Evolutionary conservation across 495 filamentous ascomycete genomes (phyloP).

Genomic region (Aspergillus sclerotiicarbonarius): DNA sequence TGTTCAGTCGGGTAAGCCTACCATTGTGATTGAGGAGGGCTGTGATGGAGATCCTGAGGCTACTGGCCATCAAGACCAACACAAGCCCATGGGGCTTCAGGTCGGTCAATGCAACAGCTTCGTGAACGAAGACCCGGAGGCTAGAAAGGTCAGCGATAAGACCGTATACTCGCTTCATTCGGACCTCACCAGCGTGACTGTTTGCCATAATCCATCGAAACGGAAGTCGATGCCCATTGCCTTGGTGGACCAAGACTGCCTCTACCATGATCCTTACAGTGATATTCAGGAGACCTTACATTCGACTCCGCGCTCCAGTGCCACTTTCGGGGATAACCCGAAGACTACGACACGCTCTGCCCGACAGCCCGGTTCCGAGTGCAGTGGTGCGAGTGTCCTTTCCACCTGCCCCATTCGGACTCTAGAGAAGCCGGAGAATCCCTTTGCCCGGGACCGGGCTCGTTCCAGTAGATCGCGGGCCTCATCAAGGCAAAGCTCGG

Average conservation of each 20-base stretch:
- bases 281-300: slow-evolving; percentile 12
- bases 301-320: slow-evolving; percentile 14
- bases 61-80: not conserved
- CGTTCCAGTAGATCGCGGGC: slow-evolving; percentile 4
- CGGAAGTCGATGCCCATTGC: slow-evolving; percentile 21
- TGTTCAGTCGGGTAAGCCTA: not conserved
- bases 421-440: slow-evolving; percentile 7
- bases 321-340: slow-evolving; percentile 26
- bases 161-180: slow-evolving; percentile 32
- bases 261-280: slow-evolving; percentile 19
- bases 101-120: slow-evolving; percentile 1
- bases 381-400: not conserved
- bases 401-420: not conserved
- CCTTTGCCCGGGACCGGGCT: slow-evolving; percentile 6
- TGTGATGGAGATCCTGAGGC: not conserved
- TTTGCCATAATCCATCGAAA: slow-evolving; percentile 30
- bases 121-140: slow-evolving; percentile 9
- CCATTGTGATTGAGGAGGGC: not conserved
- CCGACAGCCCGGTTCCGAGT: slow-evolving; percentile 14
- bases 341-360: slow-evolving; percentile 10
- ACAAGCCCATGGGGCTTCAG: not conserved
- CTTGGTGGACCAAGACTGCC: slow-evolving; percentile 8
- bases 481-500: slow-evolving; percentile 13
- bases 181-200: slow-evolving; percentile 27
- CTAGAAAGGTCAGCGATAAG: slow-evolving; percentile 29